Conservation (phyloP, 495 filamentous ascomycete genomes). For the Penicillium ochrochloron region DNA sequence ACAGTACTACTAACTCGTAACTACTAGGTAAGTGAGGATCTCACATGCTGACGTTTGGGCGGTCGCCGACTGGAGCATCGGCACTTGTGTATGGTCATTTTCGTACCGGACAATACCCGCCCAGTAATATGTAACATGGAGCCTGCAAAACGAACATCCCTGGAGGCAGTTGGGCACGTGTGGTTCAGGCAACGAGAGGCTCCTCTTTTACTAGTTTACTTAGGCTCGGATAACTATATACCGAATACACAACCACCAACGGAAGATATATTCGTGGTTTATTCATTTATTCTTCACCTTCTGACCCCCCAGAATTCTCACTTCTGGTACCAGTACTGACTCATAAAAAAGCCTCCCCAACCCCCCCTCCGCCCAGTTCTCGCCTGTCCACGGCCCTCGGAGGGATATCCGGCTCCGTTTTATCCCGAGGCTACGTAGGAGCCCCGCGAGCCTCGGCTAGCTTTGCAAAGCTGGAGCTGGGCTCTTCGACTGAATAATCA, state of each 20-base stretch:
- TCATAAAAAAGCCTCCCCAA: background rate
- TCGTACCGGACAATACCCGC: constrained; percentile 1
- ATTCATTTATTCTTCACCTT: constrained; percentile 7
- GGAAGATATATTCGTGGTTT: background rate
- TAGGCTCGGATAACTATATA: background rate
- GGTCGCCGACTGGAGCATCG: constrained; percentile 19
- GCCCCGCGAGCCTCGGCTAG: constrained; percentile 27
- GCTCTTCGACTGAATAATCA: constrained; percentile 8
- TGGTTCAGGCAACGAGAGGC: constrained; percentile 7
- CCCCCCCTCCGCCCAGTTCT: background rate
- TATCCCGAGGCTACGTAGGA: constrained; percentile 27
- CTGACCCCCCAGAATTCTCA: background rate
- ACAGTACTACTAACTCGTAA: background rate
- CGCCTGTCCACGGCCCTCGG: constrained; percentile 18
- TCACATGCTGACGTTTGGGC: constrained; percentile 29
- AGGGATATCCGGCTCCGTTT: constrained; percentile 24
- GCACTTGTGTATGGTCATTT: constrained; percentile 14
- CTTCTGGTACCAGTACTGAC: background rate
- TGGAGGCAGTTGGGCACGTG: constrained; percentile 32
- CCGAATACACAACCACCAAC: background rate
- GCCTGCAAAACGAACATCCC: constrained; percentile 21
- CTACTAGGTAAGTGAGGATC: background rate
- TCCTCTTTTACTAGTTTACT: background rate
- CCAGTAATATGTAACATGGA: too few species aligned
- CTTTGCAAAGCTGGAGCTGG: constrained; percentile 6